Base-by-base conservation (phyloP, 257 asterid species). In the Eucommia ulmoides region DNA sequence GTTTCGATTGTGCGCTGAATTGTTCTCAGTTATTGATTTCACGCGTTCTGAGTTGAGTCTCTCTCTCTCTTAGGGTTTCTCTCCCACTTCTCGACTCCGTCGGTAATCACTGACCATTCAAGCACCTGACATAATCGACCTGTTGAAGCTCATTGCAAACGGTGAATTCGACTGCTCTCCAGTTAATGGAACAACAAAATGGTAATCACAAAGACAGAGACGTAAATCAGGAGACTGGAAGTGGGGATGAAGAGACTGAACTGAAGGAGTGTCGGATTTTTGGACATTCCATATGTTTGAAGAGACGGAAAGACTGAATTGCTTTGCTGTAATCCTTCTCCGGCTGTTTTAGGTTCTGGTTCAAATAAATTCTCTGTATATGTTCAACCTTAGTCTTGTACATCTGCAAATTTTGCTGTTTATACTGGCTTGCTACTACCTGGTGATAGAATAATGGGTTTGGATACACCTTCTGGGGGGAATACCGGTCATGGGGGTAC, bases 401-500 rank as follows among this genome's bases (percentile, higher is more conserved):
- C 96, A 1, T 78, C 96, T 19, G 94, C 96, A 9, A 86, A 86
- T 65, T 86, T 82, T 51, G 86, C 96, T 14, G 96, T 80, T 8
- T 86, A 82, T 50, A 78, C 96, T 0, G 99, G 93, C 33, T 70
- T 91, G 46, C 45, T 91, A 65, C 64, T 75, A 23, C 99, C 99
- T 0, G 95, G 96, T 60, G 96, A 86, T 74, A 56, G 96, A 61
- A 86, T 86, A 63, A 86, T 86, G 94, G 96, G 96, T 52, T 61
- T 86, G 74, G 96, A 86, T 59, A 73, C 91, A 1, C 96, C 94
- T 1, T 86, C 94, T 21, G 96, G 96, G 22, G 99, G 99, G 29
- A 86, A 91, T 59, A 76, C 96, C 12, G 86, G 96, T 62, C 99
- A 91, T 29, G 99, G 99, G 99, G 99, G 20, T 91, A 78, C 58